Evolutionary conservation across 2,329 filamentous ascomycete genomes (phyloP).

Genomic region (Colletotrichum filicis): DNA sequence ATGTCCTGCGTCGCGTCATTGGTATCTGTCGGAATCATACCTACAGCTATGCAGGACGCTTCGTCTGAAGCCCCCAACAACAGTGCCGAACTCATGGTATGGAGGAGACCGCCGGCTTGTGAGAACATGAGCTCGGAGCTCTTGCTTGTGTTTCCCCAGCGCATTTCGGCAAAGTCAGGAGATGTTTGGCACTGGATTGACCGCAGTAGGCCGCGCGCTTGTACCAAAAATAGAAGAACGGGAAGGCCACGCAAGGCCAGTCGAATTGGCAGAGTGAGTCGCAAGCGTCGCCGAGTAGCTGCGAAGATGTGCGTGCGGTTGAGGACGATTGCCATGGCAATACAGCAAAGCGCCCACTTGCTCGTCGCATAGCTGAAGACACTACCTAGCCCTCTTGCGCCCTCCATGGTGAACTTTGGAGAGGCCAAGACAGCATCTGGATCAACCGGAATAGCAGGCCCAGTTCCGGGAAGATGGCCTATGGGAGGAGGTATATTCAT

Average conservation of each 20-base stretch:
- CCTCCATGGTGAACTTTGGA: constrained; percentile 66
- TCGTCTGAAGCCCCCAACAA: constrained; percentile 80
- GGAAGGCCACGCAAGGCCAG: constrained; percentile 77
- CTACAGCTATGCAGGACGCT: constrained; percentile 78
- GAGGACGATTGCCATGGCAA: constrained; percentile 85
- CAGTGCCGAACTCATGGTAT: constrained; percentile 76
- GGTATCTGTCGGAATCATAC: constrained; percentile 73
- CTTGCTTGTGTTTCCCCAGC: constrained; percentile 75
- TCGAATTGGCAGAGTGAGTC: constrained; percentile 78
- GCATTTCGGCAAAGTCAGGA: constrained; percentile 73
- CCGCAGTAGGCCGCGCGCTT: constrained; percentile 78
- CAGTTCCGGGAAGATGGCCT: neutral
- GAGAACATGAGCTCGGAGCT: constrained; percentile 76
- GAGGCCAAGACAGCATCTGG: constrained; percentile 45
- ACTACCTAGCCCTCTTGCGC: constrained; percentile 79
- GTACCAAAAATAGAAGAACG: constrained; percentile 74
- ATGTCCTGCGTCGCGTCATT: constrained; percentile 64
- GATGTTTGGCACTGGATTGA: constrained; percentile 94
- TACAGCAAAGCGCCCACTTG: constrained; percentile 90
- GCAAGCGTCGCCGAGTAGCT: constrained; percentile 83
- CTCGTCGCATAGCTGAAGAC: constrained; percentile 92
- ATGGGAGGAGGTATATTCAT: constrained; percentile 30
- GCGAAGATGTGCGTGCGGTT: constrained; percentile 96
- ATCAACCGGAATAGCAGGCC: constrained; percentile 51
- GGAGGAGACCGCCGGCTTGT: constrained; percentile 75